A percentile compares a stretch with the other conserved stretches of the same genome.
These are phyloP conservation scores for Xylariaceae sp. DNA, from an alignment of 2,329 filamentous ascomycete genomes.

Conservation along the genomic window DNA sequence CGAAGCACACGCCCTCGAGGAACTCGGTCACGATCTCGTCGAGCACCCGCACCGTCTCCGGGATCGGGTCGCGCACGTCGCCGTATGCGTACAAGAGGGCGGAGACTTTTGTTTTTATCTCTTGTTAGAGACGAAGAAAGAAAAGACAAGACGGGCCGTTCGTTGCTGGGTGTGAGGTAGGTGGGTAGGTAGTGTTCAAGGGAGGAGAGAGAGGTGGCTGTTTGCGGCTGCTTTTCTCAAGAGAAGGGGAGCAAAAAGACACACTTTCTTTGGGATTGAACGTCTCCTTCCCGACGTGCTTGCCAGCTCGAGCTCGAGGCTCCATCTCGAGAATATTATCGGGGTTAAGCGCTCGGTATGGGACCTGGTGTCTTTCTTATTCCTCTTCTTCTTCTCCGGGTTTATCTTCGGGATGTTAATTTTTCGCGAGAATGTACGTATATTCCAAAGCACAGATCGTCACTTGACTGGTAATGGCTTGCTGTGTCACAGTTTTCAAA, in stretches of 20 bases:
- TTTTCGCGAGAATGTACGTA: no score
- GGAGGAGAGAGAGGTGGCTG: no score
- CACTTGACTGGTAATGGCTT: no score
- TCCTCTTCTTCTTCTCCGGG: no score
- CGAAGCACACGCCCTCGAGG: conserved; percentile 88
- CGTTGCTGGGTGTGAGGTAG: no score
- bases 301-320: conserved; percentile 68
- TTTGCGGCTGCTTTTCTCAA: no score
- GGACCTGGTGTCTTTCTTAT: not conserved
- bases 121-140: not conserved
- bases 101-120: conserved; percentile 53
- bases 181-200: no score
- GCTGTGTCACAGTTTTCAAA: no score
- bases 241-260: conserved; percentile 24
- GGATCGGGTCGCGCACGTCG: conserved; percentile 70
- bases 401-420: no score
- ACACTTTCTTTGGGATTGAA: conserved; percentile 67
- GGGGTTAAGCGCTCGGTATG: not conserved
- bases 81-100: conserved; percentile 75
- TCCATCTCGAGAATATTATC: conserved; percentile 56
- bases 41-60: conserved; percentile 77
- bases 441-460: no score
- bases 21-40: conserved; percentile 97
- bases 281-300: conserved; percentile 79
- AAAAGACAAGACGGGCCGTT: conserved; percentile 30